These are phyloP conservation scores for Chlorella ohadii DNA, from an alignment of 139 green algal genomes.

Conservation along the genomic window DNA sequence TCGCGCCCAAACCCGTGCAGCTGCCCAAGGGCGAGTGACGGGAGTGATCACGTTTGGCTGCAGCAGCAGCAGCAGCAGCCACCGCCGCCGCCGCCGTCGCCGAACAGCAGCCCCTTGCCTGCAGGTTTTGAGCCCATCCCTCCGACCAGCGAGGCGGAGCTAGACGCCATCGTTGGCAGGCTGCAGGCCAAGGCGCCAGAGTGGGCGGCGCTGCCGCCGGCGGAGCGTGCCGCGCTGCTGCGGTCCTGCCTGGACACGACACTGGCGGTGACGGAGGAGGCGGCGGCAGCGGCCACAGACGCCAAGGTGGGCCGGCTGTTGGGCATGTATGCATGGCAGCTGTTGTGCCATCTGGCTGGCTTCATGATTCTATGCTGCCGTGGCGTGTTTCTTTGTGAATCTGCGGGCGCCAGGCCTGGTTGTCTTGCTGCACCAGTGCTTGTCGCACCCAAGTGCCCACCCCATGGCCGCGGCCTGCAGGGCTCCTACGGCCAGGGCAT, in stretches of 20 bases:
- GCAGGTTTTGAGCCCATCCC: slow-evolving; percentile 42
- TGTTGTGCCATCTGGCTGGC: too few relatives aligned
- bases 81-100: not conserved
- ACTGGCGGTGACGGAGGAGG: slow-evolving; percentile 42
- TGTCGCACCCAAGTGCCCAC: too few relatives aligned
- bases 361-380: too few relatives aligned
- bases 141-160: slow-evolving; percentile 36
- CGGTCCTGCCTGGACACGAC: slow-evolving; percentile 50
- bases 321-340: too few relatives aligned
- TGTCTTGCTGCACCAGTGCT: too few relatives aligned
- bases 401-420: too few relatives aligned
- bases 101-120: not conserved
- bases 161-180: slow-evolving; percentile 36
- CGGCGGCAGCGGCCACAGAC: slow-evolving; percentile 36
- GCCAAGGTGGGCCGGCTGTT: slow-evolving; percentile 43
- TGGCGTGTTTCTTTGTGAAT: too few relatives aligned
- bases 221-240: slow-evolving; percentile 57
- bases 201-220: slow-evolving; percentile 43
- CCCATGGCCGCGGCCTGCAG: too few relatives aligned
- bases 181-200: slow-evolving; percentile 50
- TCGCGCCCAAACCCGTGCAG: slow-evolving; percentile 3
- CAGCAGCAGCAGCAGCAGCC: not conserved
- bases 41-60: not conserved
- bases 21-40: slow-evolving; percentile 32
- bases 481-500: slow-evolving; percentile 67